A percentile compares a stretch with the other conserved stretches of the same genome.
These are phyloP conservation scores for Trypanosoma scelopori DNA, from an alignment of 208 protist genomes.

Conservation along the genomic window DNA sequence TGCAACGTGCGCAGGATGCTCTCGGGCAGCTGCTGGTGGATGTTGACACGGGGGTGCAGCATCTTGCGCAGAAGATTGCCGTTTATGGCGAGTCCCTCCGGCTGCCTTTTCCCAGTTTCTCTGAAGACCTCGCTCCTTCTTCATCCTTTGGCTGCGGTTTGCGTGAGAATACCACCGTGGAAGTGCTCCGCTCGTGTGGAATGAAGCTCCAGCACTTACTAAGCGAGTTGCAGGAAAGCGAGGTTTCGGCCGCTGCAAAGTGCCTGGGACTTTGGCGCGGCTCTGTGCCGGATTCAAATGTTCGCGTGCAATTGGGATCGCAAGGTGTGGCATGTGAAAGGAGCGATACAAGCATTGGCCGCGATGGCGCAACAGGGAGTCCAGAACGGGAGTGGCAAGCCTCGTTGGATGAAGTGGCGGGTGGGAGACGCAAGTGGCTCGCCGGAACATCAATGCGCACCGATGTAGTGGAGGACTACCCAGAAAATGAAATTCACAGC, in stretches of 20 bases:
- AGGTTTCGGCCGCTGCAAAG: slow-evolving; percentile 41
- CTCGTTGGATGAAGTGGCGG: slow-evolving; percentile 30
- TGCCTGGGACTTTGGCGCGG: slow-evolving; percentile 31
- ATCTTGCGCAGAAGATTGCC: slow-evolving; percentile 79
- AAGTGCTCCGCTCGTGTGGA: slow-evolving; percentile 58
- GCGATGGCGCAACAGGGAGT: neutral
- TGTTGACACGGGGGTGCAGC: slow-evolving; percentile 87
- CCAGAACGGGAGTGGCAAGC: slow-evolving; percentile 8
- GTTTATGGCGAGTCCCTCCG: neutral
- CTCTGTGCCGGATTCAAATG: slow-evolving; percentile 42
- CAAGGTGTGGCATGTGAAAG: neutral
- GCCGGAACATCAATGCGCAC: neutral
- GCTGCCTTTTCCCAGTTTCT: neutral
- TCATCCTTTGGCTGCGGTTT: neutral
- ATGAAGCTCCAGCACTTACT: slow-evolving; percentile 66
- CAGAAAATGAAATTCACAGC: slow-evolving; percentile 87
- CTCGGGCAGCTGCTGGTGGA: slow-evolving; percentile 78
- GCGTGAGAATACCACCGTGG: slow-evolving; percentile 30
- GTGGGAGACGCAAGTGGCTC: slow-evolving; percentile 12
- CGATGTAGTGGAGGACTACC: slow-evolving; percentile 57
- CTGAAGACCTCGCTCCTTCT: neutral
- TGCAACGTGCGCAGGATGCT: slow-evolving; percentile 57
- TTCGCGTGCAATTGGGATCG: slow-evolving; percentile 36
- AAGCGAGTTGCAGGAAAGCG: slow-evolving; percentile 48
- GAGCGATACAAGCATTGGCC: neutral